Percentiles rank a stretch among this genome's conserved stretches.
Evolutionary conservation across 1,284 basidiomycete genomes (phyloP).

Genomic region (Hemileia vastatrix): DNA sequence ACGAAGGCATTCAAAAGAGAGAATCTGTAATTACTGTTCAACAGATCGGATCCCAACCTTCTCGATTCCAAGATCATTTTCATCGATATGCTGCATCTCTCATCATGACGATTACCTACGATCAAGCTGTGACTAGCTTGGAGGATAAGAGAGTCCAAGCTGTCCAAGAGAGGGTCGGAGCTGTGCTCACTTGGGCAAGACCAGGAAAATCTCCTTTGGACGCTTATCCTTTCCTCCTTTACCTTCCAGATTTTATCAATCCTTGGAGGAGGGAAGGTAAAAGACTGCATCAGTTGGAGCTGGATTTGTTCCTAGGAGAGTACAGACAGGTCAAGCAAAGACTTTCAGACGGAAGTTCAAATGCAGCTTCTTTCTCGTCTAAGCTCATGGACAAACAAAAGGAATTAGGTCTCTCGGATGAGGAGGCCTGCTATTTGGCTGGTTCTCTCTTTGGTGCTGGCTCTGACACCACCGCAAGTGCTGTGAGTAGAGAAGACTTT

Average conservation of each 20-base stretch:
- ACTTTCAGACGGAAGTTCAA: slow-evolving; percentile 4
- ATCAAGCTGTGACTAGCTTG: slow-evolving; percentile 15
- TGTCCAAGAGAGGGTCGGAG: background rate
- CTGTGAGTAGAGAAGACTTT: slow-evolving; percentile 14
- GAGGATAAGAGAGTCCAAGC: slow-evolving; percentile 23
- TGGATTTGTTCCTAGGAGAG: slow-evolving; percentile 15
- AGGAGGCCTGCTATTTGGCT: slow-evolving; percentile 38
- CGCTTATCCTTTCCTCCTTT: slow-evolving; percentile 19
- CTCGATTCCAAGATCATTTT: slow-evolving; percentile 19
- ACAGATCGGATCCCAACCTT: slow-evolving; percentile 6
- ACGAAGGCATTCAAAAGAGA: slow-evolving; percentile 36
- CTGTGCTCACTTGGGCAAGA: background rate
- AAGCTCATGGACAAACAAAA: slow-evolving; percentile 37
- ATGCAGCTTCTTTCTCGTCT: slow-evolving; percentile 48
- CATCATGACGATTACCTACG: slow-evolving; percentile 30
- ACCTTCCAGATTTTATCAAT: slow-evolving; percentile 17
- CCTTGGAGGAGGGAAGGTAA: slow-evolving; percentile 20
- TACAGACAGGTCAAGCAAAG: slow-evolving; percentile 15
- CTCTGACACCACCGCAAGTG: slow-evolving; percentile 34
- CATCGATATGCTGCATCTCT: slow-evolving; percentile 27
- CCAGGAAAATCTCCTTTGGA: slow-evolving; percentile 23
- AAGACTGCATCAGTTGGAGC: slow-evolving; percentile 15
- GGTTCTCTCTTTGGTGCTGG: slow-evolving; percentile 45
- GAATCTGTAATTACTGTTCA: slow-evolving; percentile 26
- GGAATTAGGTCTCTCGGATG: slow-evolving; percentile 34